phyloP scores from a whole-genome alignment of 441 rosid genomes.

The Codiaeum variegatum region DNA sequence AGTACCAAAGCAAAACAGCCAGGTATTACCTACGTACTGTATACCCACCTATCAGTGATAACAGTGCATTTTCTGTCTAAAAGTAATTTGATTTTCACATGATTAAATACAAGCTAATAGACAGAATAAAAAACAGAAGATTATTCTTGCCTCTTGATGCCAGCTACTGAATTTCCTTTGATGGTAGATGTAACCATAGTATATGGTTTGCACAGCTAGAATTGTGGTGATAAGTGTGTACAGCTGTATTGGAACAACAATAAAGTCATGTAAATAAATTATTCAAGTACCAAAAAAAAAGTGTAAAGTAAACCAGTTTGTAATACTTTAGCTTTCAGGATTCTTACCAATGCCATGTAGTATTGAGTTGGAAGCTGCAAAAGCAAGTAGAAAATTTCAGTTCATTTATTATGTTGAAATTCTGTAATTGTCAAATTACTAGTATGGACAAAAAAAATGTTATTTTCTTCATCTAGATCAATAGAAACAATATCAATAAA shows the following conservation, averaged over 20 bases:
- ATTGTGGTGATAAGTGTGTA: constrained; percentile 52
- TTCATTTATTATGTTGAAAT: constrained; percentile 2
- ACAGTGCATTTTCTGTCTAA: background rate
- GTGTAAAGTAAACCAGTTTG: background rate
- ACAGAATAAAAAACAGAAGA: background rate
- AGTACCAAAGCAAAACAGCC: no score
- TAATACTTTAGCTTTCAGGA: background rate
- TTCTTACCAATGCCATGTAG: constrained; percentile 68
- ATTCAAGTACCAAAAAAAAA: constrained; percentile 13
- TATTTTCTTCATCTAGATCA: no score
- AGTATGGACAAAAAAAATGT: background rate
- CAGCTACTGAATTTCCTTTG: constrained; percentile 33
- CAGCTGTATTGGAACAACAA: constrained; percentile 38
- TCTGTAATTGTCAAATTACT: background rate
- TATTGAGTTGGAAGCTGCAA: constrained; percentile 89
- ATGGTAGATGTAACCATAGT: constrained; percentile 62
- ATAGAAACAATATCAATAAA: no score
- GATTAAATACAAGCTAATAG: background rate
- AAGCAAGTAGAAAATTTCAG: constrained; percentile 22
- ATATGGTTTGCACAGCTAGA: constrained; percentile 56
- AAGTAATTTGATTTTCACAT: background rate
- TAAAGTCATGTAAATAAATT: background rate
- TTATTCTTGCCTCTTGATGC: constrained; percentile 35
- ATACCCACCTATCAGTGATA: background rate
- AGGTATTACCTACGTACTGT: no score